A percentile compares a stretch with the other conserved stretches of the same genome.
Evolutionary conservation across 148 eudicot genomes (phyloP).

Genomic region (Pouteria glomerata): DNA sequence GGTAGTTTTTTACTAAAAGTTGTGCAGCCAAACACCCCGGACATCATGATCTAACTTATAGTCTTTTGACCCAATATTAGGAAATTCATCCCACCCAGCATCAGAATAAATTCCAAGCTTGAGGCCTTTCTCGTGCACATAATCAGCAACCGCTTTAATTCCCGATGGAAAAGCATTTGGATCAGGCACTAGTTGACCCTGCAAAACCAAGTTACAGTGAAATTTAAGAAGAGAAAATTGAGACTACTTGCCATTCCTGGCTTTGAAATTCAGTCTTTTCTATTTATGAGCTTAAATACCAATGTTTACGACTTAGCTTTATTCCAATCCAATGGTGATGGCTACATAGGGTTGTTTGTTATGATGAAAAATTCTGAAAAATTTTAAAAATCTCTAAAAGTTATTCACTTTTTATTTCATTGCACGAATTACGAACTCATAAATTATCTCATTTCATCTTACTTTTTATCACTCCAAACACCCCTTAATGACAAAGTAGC

Average conservation of each 20-base stretch:
- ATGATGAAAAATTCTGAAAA: too few species aligned
- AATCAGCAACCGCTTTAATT: slow-evolving; percentile 85
- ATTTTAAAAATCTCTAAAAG: too few species aligned
- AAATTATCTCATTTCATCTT: too few species aligned
- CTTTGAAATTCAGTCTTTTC: background rate
- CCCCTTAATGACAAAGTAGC: too few species aligned
- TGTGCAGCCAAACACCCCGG: too few species aligned
- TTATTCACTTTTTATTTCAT: too few species aligned
- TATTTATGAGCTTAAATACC: background rate
- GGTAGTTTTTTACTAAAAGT: too few species aligned
- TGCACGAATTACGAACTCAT: too few species aligned
- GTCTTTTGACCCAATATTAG: background rate
- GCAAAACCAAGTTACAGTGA: slow-evolving; percentile 18
- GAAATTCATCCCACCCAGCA: slow-evolving; percentile 72
- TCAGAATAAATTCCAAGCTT: slow-evolving; percentile 97
- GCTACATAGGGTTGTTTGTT: too few species aligned
- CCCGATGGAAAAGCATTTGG: slow-evolving; percentile 88
- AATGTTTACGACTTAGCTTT: too few species aligned
- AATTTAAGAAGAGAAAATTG: background rate
- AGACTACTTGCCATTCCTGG: background rate
- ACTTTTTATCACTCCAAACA: too few species aligned
- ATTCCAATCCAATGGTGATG: too few species aligned
- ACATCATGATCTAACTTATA: background rate
- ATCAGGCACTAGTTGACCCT: slow-evolving; percentile 78
- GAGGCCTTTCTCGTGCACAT: slow-evolving; percentile 84